These are phyloP conservation scores for Pontederia paniculata DNA, from an alignment of 176 grass and related monocot genomes.

Conservation along the genomic window DNA sequence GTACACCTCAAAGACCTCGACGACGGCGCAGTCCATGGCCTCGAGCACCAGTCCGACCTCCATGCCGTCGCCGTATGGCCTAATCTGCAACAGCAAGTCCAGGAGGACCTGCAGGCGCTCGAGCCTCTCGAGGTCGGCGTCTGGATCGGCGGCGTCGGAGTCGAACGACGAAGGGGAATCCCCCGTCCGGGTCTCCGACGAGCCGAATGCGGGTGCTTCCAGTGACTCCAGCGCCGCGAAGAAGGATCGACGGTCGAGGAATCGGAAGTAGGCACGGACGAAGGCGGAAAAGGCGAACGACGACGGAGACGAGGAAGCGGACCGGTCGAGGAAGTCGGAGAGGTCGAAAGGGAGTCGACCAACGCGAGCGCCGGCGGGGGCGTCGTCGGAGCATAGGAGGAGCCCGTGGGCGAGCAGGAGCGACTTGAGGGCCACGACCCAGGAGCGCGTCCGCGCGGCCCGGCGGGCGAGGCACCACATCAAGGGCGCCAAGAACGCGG, in stretches of 20 bases:
- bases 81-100: constrained; percentile 62
- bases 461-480: constrained; percentile 63
- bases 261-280: constrained; percentile 75
- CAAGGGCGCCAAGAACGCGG: constrained; percentile 29
- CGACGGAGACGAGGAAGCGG: constrained; percentile 19
- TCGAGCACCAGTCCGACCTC: constrained; percentile 52
- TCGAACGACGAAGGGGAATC: neutral
- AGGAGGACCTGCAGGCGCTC: constrained; percentile 50
- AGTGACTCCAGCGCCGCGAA: constrained; percentile 29
- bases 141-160: no score
- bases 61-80: constrained; percentile 69
- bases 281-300: constrained; percentile 35
- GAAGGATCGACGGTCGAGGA: constrained; percentile 70
- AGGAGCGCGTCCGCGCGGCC: constrained; percentile 49
- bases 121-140: constrained; percentile 35
- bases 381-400: constrained; percentile 41
- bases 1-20: constrained; percentile 93
- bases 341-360: constrained; percentile 74
- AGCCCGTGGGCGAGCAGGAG: constrained; percentile 76
- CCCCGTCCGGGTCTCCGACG: neutral
- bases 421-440: constrained; percentile 71
- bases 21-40: constrained; percentile 68
- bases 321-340: constrained; percentile 64
- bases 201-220: neutral
- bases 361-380: constrained; percentile 18